Evolutionary conservation across 306 rosid species (phyloP).

Genomic region (Arachis stenosperma): DNA sequence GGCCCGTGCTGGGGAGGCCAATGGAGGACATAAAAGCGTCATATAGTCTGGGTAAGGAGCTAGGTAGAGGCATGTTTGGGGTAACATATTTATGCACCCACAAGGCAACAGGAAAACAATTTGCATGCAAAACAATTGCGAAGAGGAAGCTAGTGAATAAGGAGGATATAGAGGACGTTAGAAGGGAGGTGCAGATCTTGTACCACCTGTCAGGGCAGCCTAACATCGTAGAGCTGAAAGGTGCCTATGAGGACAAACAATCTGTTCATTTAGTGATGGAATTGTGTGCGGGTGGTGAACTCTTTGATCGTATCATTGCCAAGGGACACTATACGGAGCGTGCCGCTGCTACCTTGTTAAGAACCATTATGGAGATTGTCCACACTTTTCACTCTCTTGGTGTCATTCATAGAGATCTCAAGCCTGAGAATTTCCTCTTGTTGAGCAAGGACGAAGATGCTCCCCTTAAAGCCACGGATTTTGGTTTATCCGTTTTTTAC

Average conservation of each 20-base stretch:
- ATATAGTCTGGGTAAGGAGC: conserved; percentile 78
- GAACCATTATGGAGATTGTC: conserved; percentile 43
- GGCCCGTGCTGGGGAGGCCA: conserved; percentile 67
- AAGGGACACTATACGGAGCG: conserved; percentile 45
- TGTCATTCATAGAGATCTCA: conserved; percentile 58
- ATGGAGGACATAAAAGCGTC: conserved; percentile 76
- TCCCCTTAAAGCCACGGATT: conserved; percentile 55
- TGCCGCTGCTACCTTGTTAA: conserved; percentile 47
- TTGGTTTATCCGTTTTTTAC: conserved; percentile 54
- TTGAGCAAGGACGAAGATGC: conserved; percentile 44
- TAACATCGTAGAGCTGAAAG: conserved; percentile 86
- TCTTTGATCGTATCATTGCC: conserved; percentile 45
- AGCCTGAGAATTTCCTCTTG: conserved; percentile 62
- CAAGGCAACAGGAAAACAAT: conserved; percentile 64
- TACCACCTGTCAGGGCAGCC: conserved; percentile 81
- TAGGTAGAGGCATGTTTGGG: conserved; percentile 93
- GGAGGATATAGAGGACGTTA: conserved; percentile 89
- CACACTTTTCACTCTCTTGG: conserved; percentile 46
- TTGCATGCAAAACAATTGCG: conserved; percentile 91
- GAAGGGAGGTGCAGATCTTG: conserved; percentile 94
- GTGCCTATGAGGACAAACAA: conserved; percentile 45
- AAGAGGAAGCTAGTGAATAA: conserved; percentile 81
- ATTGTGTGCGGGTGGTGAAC: conserved; percentile 44
- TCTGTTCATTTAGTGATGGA: conserved; percentile 49
- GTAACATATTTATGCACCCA: conserved; percentile 77